Conservation (phyloP, 2,329 filamentous ascomycete genomes). For the Penicillium sp. region DNA sequence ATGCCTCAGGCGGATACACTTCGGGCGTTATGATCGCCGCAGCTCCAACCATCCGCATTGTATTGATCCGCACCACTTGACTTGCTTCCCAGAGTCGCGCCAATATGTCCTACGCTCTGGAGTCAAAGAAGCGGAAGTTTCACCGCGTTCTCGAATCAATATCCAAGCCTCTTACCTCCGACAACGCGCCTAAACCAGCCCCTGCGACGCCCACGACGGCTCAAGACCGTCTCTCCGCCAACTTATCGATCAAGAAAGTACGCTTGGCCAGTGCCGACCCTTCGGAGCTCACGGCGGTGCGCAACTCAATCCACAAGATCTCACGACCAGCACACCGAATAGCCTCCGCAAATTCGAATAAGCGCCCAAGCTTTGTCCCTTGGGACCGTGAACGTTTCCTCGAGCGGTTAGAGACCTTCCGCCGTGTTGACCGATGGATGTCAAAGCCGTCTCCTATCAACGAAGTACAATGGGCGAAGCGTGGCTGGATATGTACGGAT, state of each 20-base stretch:
- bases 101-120: conserved; percentile 39
- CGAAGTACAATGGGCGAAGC: conserved; percentile 89
- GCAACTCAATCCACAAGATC: conserved; percentile 22
- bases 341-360: conserved; percentile 26
- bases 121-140: conserved; percentile 43
- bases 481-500: conserved; percentile 79
- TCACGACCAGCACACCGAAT: conserved; percentile 24
- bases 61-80: conserved; percentile 5
- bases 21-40: conserved; percentile 9
- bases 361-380: conserved; percentile 66
- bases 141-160: conserved; percentile 41
- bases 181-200: conserved; percentile 16
- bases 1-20: conserved; percentile 20
- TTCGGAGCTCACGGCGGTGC: conserved; percentile 17
- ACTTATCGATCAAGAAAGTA: conserved; percentile 30
- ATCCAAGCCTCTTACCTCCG: conserved; percentile 26
- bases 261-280: conserved; percentile 23
- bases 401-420: conserved; percentile 72
- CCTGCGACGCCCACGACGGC: conserved; percentile 17
- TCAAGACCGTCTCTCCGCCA: conserved; percentile 20
- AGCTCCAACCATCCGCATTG: conserved; percentile 9
- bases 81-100: neutral
- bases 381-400: conserved; percentile 77
- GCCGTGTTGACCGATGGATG: conserved; percentile 86
- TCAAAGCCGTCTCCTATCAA: conserved; percentile 77